Base-by-base conservation (phyloP, 176 grass and related monocot species). In the Hyparrhenia diplandra region DNA sequence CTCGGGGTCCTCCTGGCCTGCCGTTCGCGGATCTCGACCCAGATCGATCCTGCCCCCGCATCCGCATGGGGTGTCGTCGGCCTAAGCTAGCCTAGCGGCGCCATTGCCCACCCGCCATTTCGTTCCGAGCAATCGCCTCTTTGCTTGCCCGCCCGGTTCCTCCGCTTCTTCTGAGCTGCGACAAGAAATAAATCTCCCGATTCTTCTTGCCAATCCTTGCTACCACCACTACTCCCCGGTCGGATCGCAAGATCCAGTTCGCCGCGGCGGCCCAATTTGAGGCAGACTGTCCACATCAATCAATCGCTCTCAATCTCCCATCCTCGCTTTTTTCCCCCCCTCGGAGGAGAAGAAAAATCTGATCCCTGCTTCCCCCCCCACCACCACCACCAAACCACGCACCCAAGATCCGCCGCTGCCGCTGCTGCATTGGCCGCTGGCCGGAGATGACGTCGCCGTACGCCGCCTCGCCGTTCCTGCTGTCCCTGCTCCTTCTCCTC, bases 21-120 rank as follows among this genome's bases (percentile, higher is more conserved):
- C 78, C 3, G 46, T 46, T 73, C 28, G 40, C 71, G 77, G 82
- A 81, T 85, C 87, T 81, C 49, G 28, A 78, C 2, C 59, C 65
- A 69, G 64, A 52, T 46, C 41, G n/a, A n/a, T n/a, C n/a, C 41
- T 12, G 21, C 35, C 65, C 30, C 64, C 25, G 7, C 40, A 3
- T 18, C 66, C 35, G 8, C 41, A 89, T 81, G 83, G 83, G 71
- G 62, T 57, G 85, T 30, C 58, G 64, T 72, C 67, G 18, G 42
- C 14, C 40, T 34, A 2, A 2, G 32, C 45, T 66, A 49, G 83
- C 83, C 10, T 71, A 73, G 82, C 45, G 63, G 54, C 40, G 52
- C 66, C 78, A 65, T 75, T 89, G 27, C 52, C 52, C 5, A 0
- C 4, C 36, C 64, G 27, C 42, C 77, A 78, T 82, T 89, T 73